Evolutionary conservation across 768 basidiomycete genomes (phyloP).

Genomic region (Suillus subalutaceus): DNA sequence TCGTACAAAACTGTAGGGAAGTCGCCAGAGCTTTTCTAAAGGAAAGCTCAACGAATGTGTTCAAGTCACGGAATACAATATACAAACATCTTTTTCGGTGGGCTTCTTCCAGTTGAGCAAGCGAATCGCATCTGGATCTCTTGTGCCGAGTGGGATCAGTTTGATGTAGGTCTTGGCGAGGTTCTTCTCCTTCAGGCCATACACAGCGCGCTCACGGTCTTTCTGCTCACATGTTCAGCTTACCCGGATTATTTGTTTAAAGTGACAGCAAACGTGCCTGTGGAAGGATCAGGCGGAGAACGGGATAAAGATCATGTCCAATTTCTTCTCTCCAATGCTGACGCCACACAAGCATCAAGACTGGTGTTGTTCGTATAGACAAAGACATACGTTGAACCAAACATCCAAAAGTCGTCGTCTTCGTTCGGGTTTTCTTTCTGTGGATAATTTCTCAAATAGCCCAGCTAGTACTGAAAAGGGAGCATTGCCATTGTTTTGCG

Average conservation of each 20-base stretch:
- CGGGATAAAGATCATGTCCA: slow-evolving; percentile 88
- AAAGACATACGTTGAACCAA: slow-evolving; percentile 77
- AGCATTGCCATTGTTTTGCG: slow-evolving; percentile 66
- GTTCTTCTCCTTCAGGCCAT: slow-evolving; percentile 94
- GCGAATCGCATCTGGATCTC: slow-evolving; percentile 79
- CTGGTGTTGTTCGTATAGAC: not conserved
- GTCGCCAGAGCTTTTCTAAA: slow-evolving; percentile 76
- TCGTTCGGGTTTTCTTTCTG: slow-evolving; percentile 74
- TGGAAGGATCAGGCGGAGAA: slow-evolving; percentile 86
- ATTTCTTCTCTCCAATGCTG: slow-evolving; percentile 87
- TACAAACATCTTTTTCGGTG: slow-evolving; percentile 62
- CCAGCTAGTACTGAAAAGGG: slow-evolving; percentile 69
- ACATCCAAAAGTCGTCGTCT: slow-evolving; percentile 66
- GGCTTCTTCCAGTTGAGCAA: slow-evolving; percentile 92
- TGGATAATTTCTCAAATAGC: slow-evolving; percentile 76
- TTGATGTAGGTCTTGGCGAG: slow-evolving; percentile 92
- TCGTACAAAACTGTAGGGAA: slow-evolving; percentile 88
- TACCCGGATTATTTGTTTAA: not conserved
- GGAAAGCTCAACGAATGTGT: slow-evolving; percentile 6
- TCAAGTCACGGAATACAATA: not conserved
- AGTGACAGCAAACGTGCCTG: slow-evolving; percentile 54
- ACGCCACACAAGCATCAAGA: slow-evolving; percentile 21
- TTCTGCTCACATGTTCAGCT: slow-evolving; percentile 54
- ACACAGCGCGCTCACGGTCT: slow-evolving; percentile 90
- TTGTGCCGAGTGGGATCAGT: slow-evolving; percentile 79